Evolutionary conservation across 805 yeast genomes (phyloP).

Genomic region (Myxozyma melibiosi): DNA sequence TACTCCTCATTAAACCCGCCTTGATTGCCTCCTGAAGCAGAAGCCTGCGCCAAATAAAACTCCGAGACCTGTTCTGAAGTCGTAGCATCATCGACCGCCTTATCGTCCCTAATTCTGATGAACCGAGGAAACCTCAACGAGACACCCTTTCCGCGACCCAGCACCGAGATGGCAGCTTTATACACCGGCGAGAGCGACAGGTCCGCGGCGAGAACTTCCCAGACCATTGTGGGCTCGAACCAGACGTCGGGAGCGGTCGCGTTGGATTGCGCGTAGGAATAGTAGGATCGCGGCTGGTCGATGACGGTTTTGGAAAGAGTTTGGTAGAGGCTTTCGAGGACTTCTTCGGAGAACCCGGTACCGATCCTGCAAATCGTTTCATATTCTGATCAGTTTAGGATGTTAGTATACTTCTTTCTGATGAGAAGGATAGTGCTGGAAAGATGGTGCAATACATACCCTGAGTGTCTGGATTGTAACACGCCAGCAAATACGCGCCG

Average conservation of each 20-base stretch:
- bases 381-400: slow-evolving; percentile 53
- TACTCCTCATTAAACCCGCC: slow-evolving; percentile 17
- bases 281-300: slow-evolving; percentile 63
- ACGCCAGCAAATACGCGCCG: slow-evolving; percentile 91
- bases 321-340: slow-evolving; percentile 61
- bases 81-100: slow-evolving; percentile 83
- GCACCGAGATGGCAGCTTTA: slow-evolving; percentile 73
- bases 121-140: slow-evolving; percentile 89
- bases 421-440: too few relatives aligned
- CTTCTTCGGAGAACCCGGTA: slow-evolving; percentile 92
- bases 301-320: slow-evolving; percentile 69
- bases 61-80: slow-evolving; percentile 81
- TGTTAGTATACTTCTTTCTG: not conserved
- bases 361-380: slow-evolving; percentile 97
- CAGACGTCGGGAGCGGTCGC: slow-evolving; percentile 88
- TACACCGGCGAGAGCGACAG: slow-evolving; percentile 84
- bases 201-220: slow-evolving; percentile 92
- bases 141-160: slow-evolving; percentile 69
- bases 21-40: slow-evolving; percentile 10
- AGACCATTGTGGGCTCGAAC: slow-evolving; percentile 83
- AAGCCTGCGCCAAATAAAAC: slow-evolving; percentile 69
- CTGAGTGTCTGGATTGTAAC: slow-evolving; percentile 87
- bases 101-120: slow-evolving; percentile 80
- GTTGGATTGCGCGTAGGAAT: slow-evolving; percentile 59
- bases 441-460: slow-evolving; percentile 13